Conservation (phyloP, 805 yeast genomes). For the Candida boleticola region DNA sequence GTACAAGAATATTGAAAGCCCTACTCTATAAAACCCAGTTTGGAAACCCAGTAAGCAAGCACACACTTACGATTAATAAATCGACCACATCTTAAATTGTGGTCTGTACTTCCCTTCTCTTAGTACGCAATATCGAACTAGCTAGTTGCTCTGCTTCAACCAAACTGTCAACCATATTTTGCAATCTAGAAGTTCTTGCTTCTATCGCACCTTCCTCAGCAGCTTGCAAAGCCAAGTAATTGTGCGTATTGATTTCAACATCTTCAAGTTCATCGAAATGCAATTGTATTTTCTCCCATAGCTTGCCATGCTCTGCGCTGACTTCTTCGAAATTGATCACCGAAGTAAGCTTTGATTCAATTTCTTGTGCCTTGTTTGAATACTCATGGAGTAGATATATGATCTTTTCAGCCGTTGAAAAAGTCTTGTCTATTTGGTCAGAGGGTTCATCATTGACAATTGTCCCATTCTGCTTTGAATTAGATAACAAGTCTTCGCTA, state of each 20-base stretch:
- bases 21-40: no score
- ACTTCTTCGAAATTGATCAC: slow-evolving; percentile 6
- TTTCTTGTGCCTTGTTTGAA: slow-evolving; percentile 6
- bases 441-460: no score
- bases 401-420: slow-evolving; percentile 15
- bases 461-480: not conserved
- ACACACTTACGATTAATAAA: no score
- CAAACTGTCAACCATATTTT: slow-evolving; percentile 22
- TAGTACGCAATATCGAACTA: not conserved
- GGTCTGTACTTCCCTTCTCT: not conserved
- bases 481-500: not conserved
- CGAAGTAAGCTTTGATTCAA: slow-evolving; percentile 2
- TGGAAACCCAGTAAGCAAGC: no score
- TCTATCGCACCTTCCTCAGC: slow-evolving; percentile 20
- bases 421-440: slow-evolving; percentile 13
- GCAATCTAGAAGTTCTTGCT: slow-evolving; percentile 17
- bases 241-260: slow-evolving; percentile 15
- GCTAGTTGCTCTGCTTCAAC: slow-evolving; percentile 13
- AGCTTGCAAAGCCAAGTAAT: slow-evolving; percentile 6
- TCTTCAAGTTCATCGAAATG: slow-evolving; percentile 12
- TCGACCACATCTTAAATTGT: not conserved
- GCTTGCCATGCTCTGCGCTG: slow-evolving; percentile 3
- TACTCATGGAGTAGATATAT: slow-evolving; percentile 17
- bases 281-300: slow-evolving; percentile 9
- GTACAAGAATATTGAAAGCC: no score